Conservation (phyloP, 371 early-diverging fungal species). For the Lichtheimia ornata region DNA sequence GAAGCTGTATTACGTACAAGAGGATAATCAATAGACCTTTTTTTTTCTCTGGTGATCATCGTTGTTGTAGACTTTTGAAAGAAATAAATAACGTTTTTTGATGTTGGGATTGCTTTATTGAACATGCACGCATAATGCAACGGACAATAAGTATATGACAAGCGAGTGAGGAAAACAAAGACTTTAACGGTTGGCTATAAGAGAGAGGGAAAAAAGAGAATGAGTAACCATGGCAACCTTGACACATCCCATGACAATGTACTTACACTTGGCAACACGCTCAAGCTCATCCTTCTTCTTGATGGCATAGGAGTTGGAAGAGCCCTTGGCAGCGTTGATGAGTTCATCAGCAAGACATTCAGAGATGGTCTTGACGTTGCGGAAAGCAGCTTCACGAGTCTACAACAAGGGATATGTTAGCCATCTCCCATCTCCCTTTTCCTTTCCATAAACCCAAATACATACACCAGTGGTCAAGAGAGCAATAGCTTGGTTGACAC, state of each 20-base stretch:
- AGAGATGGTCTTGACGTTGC: constrained; percentile 92
- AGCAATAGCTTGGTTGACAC: constrained; percentile 98
- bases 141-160: too few relatives aligned
- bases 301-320: constrained; percentile 99
- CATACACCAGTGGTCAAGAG: constrained; percentile 94
- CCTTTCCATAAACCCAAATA: constrained; percentile 5
- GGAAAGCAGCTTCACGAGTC: constrained; percentile 39
- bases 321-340: constrained; percentile 99
- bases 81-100: too few relatives aligned
- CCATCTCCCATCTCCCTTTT: not conserved
- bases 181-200: constrained; percentile 14
- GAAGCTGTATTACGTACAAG: constrained; percentile 49
- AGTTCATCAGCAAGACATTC: constrained; percentile 99
- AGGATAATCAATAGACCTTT: constrained; percentile 37
- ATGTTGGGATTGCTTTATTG: too few relatives aligned
- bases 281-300: constrained; percentile 99
- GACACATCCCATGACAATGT: not conserved
- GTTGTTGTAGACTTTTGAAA: too few relatives aligned
- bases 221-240: not conserved
- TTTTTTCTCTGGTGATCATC: too few relatives aligned
- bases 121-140: too few relatives aligned
- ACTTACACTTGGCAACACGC: constrained; percentile 64
- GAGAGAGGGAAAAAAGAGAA: not conserved
- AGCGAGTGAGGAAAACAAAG: too few relatives aligned
- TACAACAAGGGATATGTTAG: not conserved